A percentile compares a stretch with the other conserved stretches of the same genome.
Conservation (phyloP, 148 eudicot species). For the Spergularia marina region DNA sequence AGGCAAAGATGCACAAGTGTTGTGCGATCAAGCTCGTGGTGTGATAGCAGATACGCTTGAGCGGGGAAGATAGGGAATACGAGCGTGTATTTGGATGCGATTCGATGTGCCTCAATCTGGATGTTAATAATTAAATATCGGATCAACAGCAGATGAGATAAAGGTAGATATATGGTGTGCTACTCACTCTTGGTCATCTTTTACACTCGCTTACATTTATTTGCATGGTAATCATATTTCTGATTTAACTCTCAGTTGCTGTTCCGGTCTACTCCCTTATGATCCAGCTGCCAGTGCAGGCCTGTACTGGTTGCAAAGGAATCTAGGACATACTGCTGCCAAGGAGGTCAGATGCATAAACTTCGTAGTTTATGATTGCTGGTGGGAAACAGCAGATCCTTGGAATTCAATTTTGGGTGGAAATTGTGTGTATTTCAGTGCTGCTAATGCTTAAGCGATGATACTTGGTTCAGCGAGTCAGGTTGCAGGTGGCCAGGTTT, state of each 20-base stretch:
- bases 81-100: background rate
- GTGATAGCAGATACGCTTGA: conserved; percentile 56
- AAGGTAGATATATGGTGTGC: conserved; percentile 21
- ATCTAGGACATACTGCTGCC: background rate
- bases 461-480: too few relatives aligned
- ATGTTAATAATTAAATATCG: background rate
- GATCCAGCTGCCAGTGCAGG: background rate
- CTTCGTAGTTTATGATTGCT: background rate
- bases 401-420: too few relatives aligned
- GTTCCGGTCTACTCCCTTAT: background rate
- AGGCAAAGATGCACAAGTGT: conserved; percentile 58
- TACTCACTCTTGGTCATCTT: background rate
- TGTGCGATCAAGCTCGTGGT: conserved; percentile 65
- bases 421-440: too few relatives aligned
- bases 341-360: background rate
- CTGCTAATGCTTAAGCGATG: too few relatives aligned
- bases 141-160: background rate
- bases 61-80: conserved; percentile 34
- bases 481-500: too few relatives aligned
- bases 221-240: background rate
- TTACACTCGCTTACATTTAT: background rate
- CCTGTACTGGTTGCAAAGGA: background rate
- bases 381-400: too few relatives aligned
- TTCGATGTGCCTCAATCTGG: background rate
- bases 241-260: background rate